These are phyloP conservation scores for Colletotrichum zoysiae DNA, from an alignment of 2,329 filamentous ascomycete species.

Conservation along the genomic window DNA sequence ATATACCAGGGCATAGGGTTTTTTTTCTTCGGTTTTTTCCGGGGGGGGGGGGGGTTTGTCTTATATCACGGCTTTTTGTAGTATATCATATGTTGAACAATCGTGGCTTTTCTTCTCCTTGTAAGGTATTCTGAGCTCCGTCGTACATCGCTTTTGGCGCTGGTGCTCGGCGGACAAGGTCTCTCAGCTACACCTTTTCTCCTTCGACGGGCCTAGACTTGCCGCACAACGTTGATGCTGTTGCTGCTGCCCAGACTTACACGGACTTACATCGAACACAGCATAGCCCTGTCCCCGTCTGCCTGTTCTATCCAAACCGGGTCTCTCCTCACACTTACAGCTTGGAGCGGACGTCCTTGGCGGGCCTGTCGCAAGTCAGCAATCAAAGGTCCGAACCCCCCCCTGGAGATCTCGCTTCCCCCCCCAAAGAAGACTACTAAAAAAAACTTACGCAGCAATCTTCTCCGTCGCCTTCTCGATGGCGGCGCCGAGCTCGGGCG, in stretches of 20 bases:
- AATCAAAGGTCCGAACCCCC: not conserved
- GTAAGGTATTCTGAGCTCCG: conserved; percentile 9
- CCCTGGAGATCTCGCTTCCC: not conserved
- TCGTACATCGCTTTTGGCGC: not conserved
- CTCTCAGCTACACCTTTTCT: not conserved
- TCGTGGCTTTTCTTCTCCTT: not conserved
- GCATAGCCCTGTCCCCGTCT: not conserved
- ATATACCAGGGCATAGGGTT: conserved; percentile 36
- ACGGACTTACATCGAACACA: not conserved
- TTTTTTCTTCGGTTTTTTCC: not conserved
- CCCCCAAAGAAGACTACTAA: too few relatives aligned
- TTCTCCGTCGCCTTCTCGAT: conserved; percentile 67
- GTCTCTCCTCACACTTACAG: conserved; percentile 11
- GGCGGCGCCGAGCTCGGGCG: conserved; percentile 63
- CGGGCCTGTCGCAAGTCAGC: conserved; percentile 27
- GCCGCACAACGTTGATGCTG: not conserved
- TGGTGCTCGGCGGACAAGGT: not conserved
- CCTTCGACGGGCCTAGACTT: not conserved
- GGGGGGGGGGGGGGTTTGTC: too few relatives aligned
- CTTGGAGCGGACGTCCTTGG: conserved; percentile 34
- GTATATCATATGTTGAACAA: conserved; percentile 5
- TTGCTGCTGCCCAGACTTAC: not conserved
- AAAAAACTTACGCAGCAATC: conserved; percentile 47
- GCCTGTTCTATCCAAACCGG: not conserved
- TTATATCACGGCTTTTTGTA: conserved; percentile 20